Evolutionary conservation across 1,284 basidiomycete species (phyloP), one percentile per base, ranked within the genome.

Genomic region (Austroboletus novae-zelandiae): DNA sequence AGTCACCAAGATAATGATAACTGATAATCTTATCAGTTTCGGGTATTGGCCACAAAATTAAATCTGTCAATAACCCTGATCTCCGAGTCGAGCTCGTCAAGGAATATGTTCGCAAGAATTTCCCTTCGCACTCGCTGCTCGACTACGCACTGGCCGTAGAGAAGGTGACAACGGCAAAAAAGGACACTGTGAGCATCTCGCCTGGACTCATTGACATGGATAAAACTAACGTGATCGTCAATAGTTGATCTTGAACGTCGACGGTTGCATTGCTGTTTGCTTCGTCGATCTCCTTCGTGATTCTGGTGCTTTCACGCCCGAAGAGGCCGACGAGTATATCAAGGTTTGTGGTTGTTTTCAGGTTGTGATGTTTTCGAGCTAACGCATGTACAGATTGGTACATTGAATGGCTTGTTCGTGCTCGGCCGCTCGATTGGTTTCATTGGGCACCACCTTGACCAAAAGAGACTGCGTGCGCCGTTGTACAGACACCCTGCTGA

Each of bases 11-110:
- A 23, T 23, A 23, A 13, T 13, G 9, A 43, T 27, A 42, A 17
- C 40, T 40, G 35, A 47, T 29, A 11, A 13, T 51, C 44, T 39
- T 40, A 15, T 27, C 54, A 89, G 86, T 98, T 77, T 92, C 90
- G 59, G 96, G 96, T 80, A 99, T 99, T 63, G 96, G 96, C 51
- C 96, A 99, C 86, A 98, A 98, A 84, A 98, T 99, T 81, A 99
- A 99, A 87, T 93, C 90, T 61, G 91, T 94, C 66, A 95, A 93
- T 76, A 97, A 97, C 84, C 94, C 94, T 52, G 93, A 96, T 79
- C 77, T 94, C 46, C 94, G 96, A 71, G 96, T 99, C 61, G 89
- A 95, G 75, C 89, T 99, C 52, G 95, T 99, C 56, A 98, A 98
- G 81, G 94, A 97, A 75, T 99, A 91, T 66, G 95, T 97, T 55